These are phyloP conservation scores for Neurospora sp. DNA, from an alignment of 2,329 filamentous ascomycete genomes.

Conservation along the genomic window DNA sequence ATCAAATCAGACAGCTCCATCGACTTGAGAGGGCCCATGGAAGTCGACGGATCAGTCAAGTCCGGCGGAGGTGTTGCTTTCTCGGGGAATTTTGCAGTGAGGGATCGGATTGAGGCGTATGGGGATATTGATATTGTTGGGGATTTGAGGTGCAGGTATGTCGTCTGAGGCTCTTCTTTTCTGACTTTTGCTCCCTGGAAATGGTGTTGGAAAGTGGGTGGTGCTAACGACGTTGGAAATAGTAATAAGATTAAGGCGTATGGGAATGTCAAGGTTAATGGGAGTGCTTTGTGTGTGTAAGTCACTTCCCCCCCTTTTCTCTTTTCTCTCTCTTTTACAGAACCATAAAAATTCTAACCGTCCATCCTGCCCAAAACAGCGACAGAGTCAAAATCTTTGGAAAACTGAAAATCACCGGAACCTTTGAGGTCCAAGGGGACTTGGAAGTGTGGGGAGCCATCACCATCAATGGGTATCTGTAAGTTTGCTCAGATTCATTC, in stretches of 20 bases:
- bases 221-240: not conserved
- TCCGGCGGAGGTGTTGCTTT: slow-evolving; percentile 35
- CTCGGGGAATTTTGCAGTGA: slow-evolving; percentile 33
- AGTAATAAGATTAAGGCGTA: slow-evolving; percentile 37
- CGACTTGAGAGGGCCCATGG: slow-evolving; percentile 32
- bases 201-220: not conserved
- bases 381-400: slow-evolving; percentile 38
- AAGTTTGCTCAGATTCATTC: slow-evolving; percentile 9
- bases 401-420: slow-evolving; percentile 34
- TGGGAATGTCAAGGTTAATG: slow-evolving; percentile 33
- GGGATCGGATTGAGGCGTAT: slow-evolving; percentile 36
- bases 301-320: slow-evolving; percentile 5
- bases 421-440: slow-evolving; percentile 29
- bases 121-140: slow-evolving; percentile 32
- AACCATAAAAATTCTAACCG: not conserved
- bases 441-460: slow-evolving; percentile 39
- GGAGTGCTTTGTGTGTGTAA: slow-evolving; percentile 29
- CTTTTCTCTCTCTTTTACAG: not conserved
- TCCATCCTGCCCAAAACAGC: slow-evolving; percentile 14
- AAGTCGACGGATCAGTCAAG: slow-evolving; percentile 37
- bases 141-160: slow-evolving; percentile 33
- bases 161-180: not conserved
- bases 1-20: slow-evolving; percentile 33
- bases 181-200: not conserved
- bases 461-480: slow-evolving; percentile 35